Evolutionary conservation across 2,329 filamentous ascomycete species (phyloP).

Genomic region (Didymellaceae sp.): DNA sequence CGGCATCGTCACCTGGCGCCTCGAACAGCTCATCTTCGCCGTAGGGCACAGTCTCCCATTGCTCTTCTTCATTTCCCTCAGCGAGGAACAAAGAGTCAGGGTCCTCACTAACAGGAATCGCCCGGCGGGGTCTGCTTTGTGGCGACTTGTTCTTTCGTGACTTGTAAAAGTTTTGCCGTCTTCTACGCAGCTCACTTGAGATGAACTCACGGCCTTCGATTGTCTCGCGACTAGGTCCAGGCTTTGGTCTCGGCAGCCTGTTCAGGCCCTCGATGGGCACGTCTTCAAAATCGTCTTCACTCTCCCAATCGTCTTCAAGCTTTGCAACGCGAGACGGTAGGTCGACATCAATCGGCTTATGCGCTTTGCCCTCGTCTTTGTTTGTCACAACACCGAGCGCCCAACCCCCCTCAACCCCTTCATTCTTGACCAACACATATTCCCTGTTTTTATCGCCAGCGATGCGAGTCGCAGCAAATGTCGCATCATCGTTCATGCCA

Average conservation of each 20-base stretch:
- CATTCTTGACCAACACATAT: slow-evolving; percentile 95
- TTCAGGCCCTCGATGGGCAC: slow-evolving; percentile 91
- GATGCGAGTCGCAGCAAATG: slow-evolving; percentile 71
- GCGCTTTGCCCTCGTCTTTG: slow-evolving; percentile 77
- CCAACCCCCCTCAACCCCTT: slow-evolving; percentile 94
- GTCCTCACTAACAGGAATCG: slow-evolving; percentile 43
- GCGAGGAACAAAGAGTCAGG: slow-evolving; percentile 64
- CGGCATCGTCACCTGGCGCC: slow-evolving; percentile 54
- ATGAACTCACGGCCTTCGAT: slow-evolving; percentile 46
- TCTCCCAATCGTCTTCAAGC: slow-evolving; percentile 68
- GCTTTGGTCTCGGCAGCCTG: slow-evolving; percentile 70
- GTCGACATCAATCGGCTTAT: slow-evolving; percentile 94
- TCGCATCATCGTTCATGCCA: slow-evolving; percentile 81
- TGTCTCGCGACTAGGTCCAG: slow-evolving; percentile 36
- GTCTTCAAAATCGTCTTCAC: slow-evolving; percentile 87
- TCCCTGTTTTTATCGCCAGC: slow-evolving; percentile 88
- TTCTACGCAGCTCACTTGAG: slow-evolving; percentile 49
- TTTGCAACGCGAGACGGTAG: slow-evolving; percentile 55
- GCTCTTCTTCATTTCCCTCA: slow-evolving; percentile 51
- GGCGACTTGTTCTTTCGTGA: slow-evolving; percentile 41
- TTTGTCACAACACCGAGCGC: slow-evolving; percentile 91
- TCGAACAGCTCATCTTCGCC: slow-evolving; percentile 67
- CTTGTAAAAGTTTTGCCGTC: slow-evolving; percentile 57
- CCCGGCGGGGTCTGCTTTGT: slow-evolving; percentile 24
- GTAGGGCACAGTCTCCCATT: slow-evolving; percentile 52